Percentiles rank a stretch among this genome's conserved stretches.
Evolutionary conservation across 2,329 filamentous ascomycete species (phyloP).

Genomic region (Diaporthe sp.): DNA sequence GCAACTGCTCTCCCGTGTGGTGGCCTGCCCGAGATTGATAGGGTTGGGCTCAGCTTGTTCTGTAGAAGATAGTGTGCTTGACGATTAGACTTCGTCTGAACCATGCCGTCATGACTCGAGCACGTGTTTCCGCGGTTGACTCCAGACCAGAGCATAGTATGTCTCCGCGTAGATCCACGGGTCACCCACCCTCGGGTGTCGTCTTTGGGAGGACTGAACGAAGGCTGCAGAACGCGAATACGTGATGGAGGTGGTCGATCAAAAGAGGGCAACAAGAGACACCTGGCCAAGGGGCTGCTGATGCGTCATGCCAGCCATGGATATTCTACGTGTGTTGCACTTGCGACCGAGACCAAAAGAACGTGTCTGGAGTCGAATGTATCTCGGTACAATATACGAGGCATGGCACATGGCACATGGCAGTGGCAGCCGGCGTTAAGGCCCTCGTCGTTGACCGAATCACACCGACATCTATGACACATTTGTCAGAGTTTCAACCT

Average conservation of each 20-base stretch:
- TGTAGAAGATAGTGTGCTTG: not conserved
- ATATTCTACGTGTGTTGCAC: not conserved
- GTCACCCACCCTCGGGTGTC: not conserved
- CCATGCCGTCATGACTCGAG: slow-evolving; percentile 28
- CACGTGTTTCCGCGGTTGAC: slow-evolving; percentile 6
- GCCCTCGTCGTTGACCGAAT: not conserved
- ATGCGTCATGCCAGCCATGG: not conserved
- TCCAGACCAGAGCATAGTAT: slow-evolving; percentile 6
- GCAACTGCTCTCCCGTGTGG: not conserved
- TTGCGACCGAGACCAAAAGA: not conserved
- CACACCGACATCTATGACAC: not conserved
- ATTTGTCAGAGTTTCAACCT: slow-evolving; percentile 17
- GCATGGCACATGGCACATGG: no score
- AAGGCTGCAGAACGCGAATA: not conserved
- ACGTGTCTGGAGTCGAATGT: not conserved
- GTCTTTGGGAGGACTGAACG: not conserved
- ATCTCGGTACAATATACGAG: not conserved
- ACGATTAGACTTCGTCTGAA: slow-evolving; percentile 20
- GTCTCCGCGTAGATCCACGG: not conserved
- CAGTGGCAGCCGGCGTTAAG: not conserved
- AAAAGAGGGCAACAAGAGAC: not conserved
- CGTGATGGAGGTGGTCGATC: no score
- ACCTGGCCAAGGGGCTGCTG: not conserved
- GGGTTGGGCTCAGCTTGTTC: not conserved
- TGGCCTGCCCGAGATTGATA: no score